Conservation (phyloP, 1,284 basidiomycete species). For the Ganoderma multipileum region DNA sequence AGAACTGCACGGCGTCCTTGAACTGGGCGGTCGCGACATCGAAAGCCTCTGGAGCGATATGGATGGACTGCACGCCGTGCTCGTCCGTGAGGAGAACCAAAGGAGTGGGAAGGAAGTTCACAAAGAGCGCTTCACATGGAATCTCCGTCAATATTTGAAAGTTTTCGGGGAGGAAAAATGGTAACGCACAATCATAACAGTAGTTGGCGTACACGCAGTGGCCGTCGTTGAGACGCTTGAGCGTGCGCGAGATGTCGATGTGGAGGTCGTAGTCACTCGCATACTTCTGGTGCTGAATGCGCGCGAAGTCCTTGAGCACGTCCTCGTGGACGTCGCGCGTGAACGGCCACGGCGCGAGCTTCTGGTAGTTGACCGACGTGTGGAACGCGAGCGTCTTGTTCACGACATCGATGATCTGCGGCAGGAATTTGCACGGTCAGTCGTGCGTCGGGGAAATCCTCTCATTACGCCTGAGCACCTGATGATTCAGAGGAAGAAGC, state of each 20-base stretch:
- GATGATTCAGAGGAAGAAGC: not conserved
- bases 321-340: conserved; percentile 63
- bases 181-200: conserved; percentile 61
- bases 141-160: too few relatives aligned
- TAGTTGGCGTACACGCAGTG: conserved; percentile 63
- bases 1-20: conserved; percentile 56
- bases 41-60: conserved; percentile 67
- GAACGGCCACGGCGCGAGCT: conserved; percentile 59
- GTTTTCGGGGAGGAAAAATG: too few relatives aligned
- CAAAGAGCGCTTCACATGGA: conserved; percentile 46
- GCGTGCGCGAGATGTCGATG: conserved; percentile 56
- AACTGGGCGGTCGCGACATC: conserved; percentile 60
- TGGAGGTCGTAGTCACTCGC: conserved; percentile 60
- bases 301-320: conserved; percentile 54
- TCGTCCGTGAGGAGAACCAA: conserved; percentile 56
- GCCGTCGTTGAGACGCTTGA: conserved; percentile 64
- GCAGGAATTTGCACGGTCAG: not conserved
- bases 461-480: too few relatives aligned
- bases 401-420: conserved; percentile 57
- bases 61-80: conserved; percentile 53
- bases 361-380: conserved; percentile 65
- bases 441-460: not conserved
- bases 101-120: conserved; percentile 61
- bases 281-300: conserved; percentile 53
- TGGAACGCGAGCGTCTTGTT: conserved; percentile 67